These are phyloP conservation scores for Podosphaera aphanis DNA, from an alignment of 2,329 filamentous ascomycete genomes.

Conservation along the genomic window DNA sequence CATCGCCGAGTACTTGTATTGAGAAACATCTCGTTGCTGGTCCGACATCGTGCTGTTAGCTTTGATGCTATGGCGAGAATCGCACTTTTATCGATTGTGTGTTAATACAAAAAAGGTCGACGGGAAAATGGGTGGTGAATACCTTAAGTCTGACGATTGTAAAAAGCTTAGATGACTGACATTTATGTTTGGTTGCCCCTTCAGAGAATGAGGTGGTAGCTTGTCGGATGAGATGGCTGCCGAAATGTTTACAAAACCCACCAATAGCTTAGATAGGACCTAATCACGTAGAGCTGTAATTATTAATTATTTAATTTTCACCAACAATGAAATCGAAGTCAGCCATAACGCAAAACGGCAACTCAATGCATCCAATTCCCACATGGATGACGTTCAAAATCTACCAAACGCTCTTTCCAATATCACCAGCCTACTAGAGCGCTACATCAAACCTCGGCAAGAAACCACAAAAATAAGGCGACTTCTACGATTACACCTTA, in stretches of 20 bases:
- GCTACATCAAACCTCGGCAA: slow-evolving; percentile 32
- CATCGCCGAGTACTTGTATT: slow-evolving; percentile 99
- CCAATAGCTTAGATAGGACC: not conserved
- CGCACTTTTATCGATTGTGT: not conserved
- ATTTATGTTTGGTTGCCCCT: not conserved
- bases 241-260: too few relatives aligned
- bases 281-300: not conserved
- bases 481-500: slow-evolving; percentile 29
- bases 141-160: not conserved
- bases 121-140: not conserved
- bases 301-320: not conserved
- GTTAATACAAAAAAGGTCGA: not conserved
- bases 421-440: slow-evolving; percentile 23
- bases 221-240: too few relatives aligned
- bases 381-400: not conserved
- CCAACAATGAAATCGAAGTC: not conserved
- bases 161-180: not conserved
- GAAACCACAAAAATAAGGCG: slow-evolving; percentile 32
- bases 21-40: slow-evolving; percentile 61
- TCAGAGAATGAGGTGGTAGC: too few relatives aligned
- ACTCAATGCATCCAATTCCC: not conserved
- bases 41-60: slow-evolving; percentile 36
- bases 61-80: not conserved
- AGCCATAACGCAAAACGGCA: not conserved
- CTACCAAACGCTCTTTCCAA: slow-evolving; percentile 18